Conservation (phyloP, 2,329 filamentous ascomycete species). For the Aspergillus fumigatiaffinis region DNA sequence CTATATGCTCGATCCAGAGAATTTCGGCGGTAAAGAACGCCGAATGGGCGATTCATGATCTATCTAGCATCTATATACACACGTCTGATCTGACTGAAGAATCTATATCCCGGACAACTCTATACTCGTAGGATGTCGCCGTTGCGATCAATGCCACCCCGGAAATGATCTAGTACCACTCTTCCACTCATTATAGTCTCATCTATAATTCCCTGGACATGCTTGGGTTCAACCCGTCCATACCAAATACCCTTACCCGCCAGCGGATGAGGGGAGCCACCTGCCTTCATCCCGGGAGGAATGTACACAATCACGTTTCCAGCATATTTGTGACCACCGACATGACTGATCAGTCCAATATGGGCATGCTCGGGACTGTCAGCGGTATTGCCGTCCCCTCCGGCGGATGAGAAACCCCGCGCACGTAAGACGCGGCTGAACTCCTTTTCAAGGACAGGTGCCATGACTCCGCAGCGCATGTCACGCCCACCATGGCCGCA, state of each 20-base stretch:
- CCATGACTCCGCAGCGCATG: slow-evolving; percentile 73
- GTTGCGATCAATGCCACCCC: slow-evolving; percentile 77
- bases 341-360: slow-evolving; percentile 64
- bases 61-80: background rate
- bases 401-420: slow-evolving; percentile 27
- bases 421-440: slow-evolving; percentile 53
- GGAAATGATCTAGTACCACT: slow-evolving; percentile 74
- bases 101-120: background rate
- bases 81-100: background rate
- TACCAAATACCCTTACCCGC: slow-evolving; percentile 68
- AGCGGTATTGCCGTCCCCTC: slow-evolving; percentile 14
- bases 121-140: slow-evolving; percentile 65
- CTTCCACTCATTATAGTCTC: slow-evolving; percentile 86
- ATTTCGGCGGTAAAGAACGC: background rate
- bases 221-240: slow-evolving; percentile 73
- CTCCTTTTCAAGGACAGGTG: slow-evolving; percentile 65
- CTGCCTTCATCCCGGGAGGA: slow-evolving; percentile 29
- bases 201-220: slow-evolving; percentile 83
- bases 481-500: slow-evolving; percentile 86
- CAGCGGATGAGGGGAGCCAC: slow-evolving; percentile 28
- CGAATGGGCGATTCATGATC: background rate
- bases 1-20: background rate
- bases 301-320: slow-evolving; percentile 89
- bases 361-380: slow-evolving; percentile 35
- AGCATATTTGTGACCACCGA: slow-evolving; percentile 92